Base-by-base conservation (phyloP, 2,329 filamentous ascomycete genomes). In the Colletotrichum lindemuthianum region DNA sequence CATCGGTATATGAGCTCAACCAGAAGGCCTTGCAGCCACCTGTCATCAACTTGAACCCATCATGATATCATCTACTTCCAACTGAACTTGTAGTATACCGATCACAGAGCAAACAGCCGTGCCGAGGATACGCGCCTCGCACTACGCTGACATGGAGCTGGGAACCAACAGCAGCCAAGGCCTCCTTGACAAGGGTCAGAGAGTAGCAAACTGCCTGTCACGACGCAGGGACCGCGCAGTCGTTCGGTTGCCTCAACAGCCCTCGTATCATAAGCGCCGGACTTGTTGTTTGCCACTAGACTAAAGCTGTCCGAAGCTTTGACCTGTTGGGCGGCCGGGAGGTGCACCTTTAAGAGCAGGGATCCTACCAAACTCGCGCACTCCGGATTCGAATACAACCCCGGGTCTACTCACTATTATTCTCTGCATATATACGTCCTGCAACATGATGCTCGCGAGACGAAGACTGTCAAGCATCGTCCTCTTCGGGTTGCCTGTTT, bases 311-410 rank as follows among this genome's bases (percentile, higher is more conserved):
- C 24, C 24, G 24, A 24, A 24, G 24, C 4, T 4, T 24, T 24
- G 24, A 24, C 24, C 24, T 24, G 24, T 24, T 24, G 24, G 24
- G 3, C 24, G 24, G 24, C 24, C 24, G 5, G 24, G 4, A 24
- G 24, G 24, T 24, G 24, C 24, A 24, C 24, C 24, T 24, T 24
- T 40, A 51, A 58, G 39, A 13, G 58, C 45, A 47, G 33, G 33
- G 41, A 1, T 24, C 47, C 53, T 13, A 34, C 34, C 40, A 2
- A 2, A n/a, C 16, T 12, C 34, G 53, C 41, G 2, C 8, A 15
- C 85, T 81, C 68, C 66, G 75, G n/a, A 44, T 10, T 8, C 13
- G 2, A 40, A 40, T 9, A 40, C 37, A 40, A 2, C 7, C 13
- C 10, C 33, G 24, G 24, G 1, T 24, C 24, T n/a, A 53, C 32